These are phyloP conservation scores for Micractinium conductrix DNA, from an alignment of 139 green algal species.

Conservation along the genomic window DNA sequence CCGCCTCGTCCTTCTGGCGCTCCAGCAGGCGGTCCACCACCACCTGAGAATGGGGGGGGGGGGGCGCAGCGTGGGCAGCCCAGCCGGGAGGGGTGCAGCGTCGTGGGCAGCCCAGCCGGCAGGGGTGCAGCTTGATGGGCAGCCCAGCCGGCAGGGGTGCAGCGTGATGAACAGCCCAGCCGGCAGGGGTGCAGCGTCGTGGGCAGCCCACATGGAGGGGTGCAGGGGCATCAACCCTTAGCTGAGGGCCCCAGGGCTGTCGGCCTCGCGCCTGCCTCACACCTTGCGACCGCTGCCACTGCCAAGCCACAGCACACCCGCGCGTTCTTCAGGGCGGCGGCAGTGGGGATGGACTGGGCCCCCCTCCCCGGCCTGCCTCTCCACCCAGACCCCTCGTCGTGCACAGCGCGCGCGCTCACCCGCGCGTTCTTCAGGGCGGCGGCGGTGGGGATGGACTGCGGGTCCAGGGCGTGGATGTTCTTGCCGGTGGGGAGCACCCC, in stretches of 20 bases:
- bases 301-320: too few species aligned
- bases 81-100: background rate
- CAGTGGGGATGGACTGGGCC: conserved; percentile 96
- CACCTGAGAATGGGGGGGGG: background rate
- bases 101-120: too few species aligned
- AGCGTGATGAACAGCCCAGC: too few species aligned
- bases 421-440: conserved; percentile 87
- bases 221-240: too few species aligned
- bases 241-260: too few species aligned
- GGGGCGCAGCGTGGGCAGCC: too few species aligned
- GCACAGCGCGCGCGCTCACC: background rate
- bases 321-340: conserved; percentile 86
- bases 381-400: too few species aligned
- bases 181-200: background rate
- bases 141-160: background rate
- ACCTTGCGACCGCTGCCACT: too few species aligned
- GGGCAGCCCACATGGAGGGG: too few species aligned
- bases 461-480: conserved; percentile 99
- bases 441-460: conserved; percentile 93
- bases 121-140: background rate
- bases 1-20: conserved; percentile 88
- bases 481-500: conserved; percentile 98
- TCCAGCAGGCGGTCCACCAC: conserved; percentile 97
- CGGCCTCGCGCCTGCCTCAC: too few species aligned
- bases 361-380: too few species aligned